Evolutionary conservation across 768 basidiomycete genomes (phyloP).

Genomic region (Lyophyllum semitale): DNA sequence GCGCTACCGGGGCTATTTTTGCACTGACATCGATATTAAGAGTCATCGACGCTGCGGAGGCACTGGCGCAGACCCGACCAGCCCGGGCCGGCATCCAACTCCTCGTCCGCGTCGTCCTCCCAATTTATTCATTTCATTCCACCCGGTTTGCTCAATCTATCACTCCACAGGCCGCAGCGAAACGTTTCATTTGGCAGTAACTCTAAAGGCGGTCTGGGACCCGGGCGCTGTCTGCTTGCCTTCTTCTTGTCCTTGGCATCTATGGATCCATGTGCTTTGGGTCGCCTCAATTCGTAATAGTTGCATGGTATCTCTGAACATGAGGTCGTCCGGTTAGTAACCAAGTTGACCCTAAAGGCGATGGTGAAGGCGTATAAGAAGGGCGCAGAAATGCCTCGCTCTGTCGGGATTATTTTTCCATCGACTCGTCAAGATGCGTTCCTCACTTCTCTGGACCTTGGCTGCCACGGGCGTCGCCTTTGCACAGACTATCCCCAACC

Average conservation of each 20-base stretch:
- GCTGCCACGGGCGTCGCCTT: neutral
- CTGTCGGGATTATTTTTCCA: neutral
- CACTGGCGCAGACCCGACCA: too few relatives aligned
- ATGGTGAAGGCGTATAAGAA: neutral
- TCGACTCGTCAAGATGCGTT: neutral
- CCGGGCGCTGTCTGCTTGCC: neutral
- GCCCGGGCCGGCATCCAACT: neutral
- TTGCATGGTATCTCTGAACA: neutral
- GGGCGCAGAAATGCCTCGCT: neutral
- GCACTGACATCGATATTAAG: neutral
- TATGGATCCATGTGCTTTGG: neutral
- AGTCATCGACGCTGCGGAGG: too few relatives aligned
- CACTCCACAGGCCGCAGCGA: neutral
- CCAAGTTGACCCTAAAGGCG: neutral
- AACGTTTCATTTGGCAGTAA: neutral
- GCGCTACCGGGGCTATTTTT: neutral
- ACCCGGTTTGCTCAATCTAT: neutral
- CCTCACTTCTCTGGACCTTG: neutral
- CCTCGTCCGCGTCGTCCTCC: neutral
- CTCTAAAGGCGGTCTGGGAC: neutral
- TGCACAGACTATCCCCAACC: constrained; percentile 2
- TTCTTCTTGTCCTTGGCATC: constrained; percentile 6
- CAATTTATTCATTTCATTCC: too few relatives aligned
- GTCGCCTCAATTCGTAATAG: neutral
- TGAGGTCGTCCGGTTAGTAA: neutral